Conservation (phyloP, 1,139 yeast genomes). For the Hyphopichia fennica region DNA sequence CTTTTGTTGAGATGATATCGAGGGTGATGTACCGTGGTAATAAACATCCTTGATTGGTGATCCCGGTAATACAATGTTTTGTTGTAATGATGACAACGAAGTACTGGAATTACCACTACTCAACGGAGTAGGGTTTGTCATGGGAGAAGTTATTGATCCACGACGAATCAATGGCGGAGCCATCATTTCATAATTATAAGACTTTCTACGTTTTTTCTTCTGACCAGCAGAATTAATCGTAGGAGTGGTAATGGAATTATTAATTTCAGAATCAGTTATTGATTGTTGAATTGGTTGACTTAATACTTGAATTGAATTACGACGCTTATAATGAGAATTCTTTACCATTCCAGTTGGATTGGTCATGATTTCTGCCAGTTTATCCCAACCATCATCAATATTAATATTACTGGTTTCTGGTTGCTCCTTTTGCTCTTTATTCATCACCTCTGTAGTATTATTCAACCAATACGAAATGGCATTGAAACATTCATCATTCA, state of each 20-base stretch:
- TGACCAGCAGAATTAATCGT: constrained; percentile 7
- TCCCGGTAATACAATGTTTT: background rate
- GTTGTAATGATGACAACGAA: background rate
- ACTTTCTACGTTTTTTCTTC: constrained; percentile 16
- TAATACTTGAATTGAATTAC: constrained; percentile 24
- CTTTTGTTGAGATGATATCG: background rate
- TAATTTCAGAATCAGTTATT: background rate
- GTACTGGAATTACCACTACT: background rate
- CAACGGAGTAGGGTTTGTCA: background rate
- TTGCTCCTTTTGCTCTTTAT: constrained; percentile 2
- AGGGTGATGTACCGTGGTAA: background rate
- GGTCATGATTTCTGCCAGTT: constrained; percentile 17
- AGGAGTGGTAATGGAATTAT: background rate
- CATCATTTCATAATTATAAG: constrained; percentile 6
- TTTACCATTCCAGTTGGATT: constrained; percentile 28
- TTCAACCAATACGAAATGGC: constrained; percentile 42
- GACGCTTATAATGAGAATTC: constrained; percentile 16
- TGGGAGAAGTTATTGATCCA: background rate
- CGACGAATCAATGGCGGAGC: background rate
- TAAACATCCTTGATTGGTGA: background rate
- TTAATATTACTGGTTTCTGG: background rate
- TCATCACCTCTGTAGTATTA: constrained; percentile 18
- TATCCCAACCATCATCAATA: constrained; percentile 2
- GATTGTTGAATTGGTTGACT: constrained; percentile 6
- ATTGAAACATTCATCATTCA: constrained; percentile 43